phyloP scores from a whole-genome alignment of 202 grass and related monocot species.

The Bolboschoenoplectus hybrid region DNA sequence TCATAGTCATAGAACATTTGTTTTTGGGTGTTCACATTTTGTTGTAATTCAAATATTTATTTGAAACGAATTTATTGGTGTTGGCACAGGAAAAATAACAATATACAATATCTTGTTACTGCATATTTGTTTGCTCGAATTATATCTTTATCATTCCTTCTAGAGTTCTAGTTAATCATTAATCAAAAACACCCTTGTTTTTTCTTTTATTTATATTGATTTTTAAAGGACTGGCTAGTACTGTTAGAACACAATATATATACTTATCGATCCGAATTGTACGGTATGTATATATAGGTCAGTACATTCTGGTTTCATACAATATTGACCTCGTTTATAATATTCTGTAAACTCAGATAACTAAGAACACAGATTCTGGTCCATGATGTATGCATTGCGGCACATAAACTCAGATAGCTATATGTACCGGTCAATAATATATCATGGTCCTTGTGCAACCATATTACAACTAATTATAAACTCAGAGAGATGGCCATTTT shows the following conservation, averaged over 20 bases:
- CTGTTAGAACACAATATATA: neutral
- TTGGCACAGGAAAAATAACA: constrained; percentile 34
- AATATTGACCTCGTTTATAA: neutral
- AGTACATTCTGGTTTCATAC: neutral
- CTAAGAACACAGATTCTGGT: too few species aligned
- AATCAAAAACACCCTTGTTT: neutral
- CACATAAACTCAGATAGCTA: too few species aligned
- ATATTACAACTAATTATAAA: too few species aligned
- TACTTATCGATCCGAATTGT: too few species aligned
- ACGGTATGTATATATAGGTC: too few species aligned
- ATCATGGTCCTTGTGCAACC: too few species aligned
- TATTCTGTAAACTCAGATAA: neutral
- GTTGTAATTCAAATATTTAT: constrained; percentile 17
- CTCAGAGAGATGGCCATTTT: too few species aligned
- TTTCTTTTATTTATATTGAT: neutral
- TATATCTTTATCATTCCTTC: neutral
- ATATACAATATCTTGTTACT: constrained; percentile 10
- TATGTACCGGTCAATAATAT: too few species aligned
- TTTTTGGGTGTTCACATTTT: constrained; percentile 36
- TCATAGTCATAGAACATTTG: constrained; percentile 30
- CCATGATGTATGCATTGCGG: too few species aligned
- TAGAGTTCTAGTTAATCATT: neutral
- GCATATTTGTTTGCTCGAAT: constrained; percentile 1
- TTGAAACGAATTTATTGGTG: constrained; percentile 18
- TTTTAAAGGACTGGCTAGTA: neutral